phyloP scores from a whole-genome alignment of 805 yeast species.

The Monosporozyma aerobia region DNA sequence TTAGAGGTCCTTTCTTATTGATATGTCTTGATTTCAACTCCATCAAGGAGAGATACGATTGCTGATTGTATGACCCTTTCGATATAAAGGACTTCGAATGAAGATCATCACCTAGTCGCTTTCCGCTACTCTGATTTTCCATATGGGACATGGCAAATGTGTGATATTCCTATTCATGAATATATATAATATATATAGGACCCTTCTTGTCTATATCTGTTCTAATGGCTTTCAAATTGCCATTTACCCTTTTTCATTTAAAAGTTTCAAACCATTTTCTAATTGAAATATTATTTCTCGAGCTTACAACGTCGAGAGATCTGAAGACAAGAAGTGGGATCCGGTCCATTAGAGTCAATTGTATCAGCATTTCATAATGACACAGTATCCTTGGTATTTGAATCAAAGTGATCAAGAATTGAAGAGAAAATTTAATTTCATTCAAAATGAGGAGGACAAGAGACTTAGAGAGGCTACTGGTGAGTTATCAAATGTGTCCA shows the following conservation, averaged over 20 bases:
- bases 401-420: slow-evolving; percentile 20
- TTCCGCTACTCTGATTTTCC: background rate
- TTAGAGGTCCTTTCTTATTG: background rate
- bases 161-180: background rate
- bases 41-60: slow-evolving; percentile 16
- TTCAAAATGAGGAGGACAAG: slow-evolving; percentile 31
- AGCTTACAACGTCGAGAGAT: background rate
- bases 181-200: background rate
- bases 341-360: background rate
- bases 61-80: slow-evolving; percentile 21
- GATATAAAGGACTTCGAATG: slow-evolving; percentile 5
- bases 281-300: background rate
- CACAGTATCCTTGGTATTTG: slow-evolving; percentile 20
- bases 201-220: background rate
- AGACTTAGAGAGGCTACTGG: slow-evolving; percentile 32
- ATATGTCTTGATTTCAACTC: slow-evolving; percentile 4
- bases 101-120: background rate
- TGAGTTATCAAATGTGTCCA: slow-evolving; percentile 16
- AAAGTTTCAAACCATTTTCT: background rate
- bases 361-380: background rate
- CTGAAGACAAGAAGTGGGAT: background rate
- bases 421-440: slow-evolving; percentile 25
- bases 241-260: background rate
- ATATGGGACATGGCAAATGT: background rate
- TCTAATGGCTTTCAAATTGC: background rate